These are phyloP conservation scores for Nakazawaea populi DNA, from an alignment of 805 yeast species.

Conservation along the genomic window DNA sequence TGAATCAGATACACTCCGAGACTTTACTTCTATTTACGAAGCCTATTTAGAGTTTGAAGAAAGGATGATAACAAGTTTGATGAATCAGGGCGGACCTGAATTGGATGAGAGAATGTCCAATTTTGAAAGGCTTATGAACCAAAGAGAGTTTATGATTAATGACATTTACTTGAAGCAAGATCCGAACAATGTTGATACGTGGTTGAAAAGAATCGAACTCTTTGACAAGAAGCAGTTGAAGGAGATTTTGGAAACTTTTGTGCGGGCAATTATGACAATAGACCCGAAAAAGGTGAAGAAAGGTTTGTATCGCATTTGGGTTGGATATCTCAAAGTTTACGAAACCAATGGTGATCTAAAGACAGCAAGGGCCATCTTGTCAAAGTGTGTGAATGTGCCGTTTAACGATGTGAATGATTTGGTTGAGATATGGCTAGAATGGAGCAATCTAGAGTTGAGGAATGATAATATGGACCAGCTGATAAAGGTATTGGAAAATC, in stretches of 20 bases:
- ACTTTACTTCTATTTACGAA: slow-evolving; percentile 62
- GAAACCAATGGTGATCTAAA: slow-evolving; percentile 45
- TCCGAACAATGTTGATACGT: slow-evolving; percentile 53
- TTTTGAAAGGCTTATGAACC: slow-evolving; percentile 51
- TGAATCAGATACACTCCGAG: slow-evolving; percentile 44
- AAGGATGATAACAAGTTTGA: slow-evolving; percentile 26
- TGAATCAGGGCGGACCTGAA: slow-evolving; percentile 18
- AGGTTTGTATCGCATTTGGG: slow-evolving; percentile 61
- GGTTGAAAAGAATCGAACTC: slow-evolving; percentile 59
- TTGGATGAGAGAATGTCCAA: slow-evolving; percentile 38
- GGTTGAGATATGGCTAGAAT: slow-evolving; percentile 62
- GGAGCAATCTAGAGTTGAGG: slow-evolving; percentile 65
- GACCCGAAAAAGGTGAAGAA: slow-evolving; percentile 50
- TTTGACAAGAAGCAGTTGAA: slow-evolving; percentile 32
- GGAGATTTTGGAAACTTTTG: slow-evolving; percentile 50
- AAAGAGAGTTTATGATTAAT: slow-evolving; percentile 52
- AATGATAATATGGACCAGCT: slow-evolving; percentile 41
- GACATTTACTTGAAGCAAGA: slow-evolving; percentile 64
- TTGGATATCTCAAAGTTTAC: slow-evolving; percentile 60
- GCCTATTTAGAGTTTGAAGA: slow-evolving; percentile 59
- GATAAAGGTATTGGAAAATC: slow-evolving; percentile 32
- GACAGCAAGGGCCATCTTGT: slow-evolving; percentile 57
- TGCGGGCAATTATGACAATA: slow-evolving; percentile 59
- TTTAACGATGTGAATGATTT: slow-evolving; percentile 57
- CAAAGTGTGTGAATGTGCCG: slow-evolving; percentile 67